Evolutionary conservation across 805 yeast genomes (phyloP).

Genomic region (Myxozyma geophila): DNA sequence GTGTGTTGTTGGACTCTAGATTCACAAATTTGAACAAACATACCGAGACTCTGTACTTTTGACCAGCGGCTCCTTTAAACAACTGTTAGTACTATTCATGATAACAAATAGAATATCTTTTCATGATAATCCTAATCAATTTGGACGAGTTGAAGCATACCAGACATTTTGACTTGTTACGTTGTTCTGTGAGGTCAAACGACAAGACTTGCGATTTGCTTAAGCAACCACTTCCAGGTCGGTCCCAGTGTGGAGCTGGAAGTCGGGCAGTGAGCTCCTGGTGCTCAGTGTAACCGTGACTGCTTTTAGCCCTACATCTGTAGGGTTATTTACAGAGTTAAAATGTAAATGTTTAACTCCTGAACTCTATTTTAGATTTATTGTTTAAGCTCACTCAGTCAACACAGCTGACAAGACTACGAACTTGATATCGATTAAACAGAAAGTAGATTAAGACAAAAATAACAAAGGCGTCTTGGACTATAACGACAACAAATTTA

Average conservation of each 20-base stretch:
- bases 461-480: no score
- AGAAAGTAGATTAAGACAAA: no score
- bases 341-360: background rate
- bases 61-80: constrained; percentile 87
- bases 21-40: constrained; percentile 51
- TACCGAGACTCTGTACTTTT: constrained; percentile 99
- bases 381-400: background rate
- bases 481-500: background rate
- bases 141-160: constrained; percentile 42
- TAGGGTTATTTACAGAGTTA: background rate
- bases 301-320: constrained; percentile 8
- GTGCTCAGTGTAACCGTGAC: constrained; percentile 2
- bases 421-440: background rate
- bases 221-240: background rate
- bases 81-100: constrained; percentile 29
- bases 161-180: constrained; percentile 14
- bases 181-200: constrained; percentile 10
- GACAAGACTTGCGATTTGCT: background rate
- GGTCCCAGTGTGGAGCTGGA: background rate
- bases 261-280: background rate
- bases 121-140: background rate
- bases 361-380: background rate
- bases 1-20: background rate
- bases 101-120: no score
- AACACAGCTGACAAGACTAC: background rate